A percentile compares a stretch with the other conserved stretches of the same genome.
Evolutionary conservation across 225 moss, liverwort and hornwort genomes (phyloP).

Genomic region (Polytrichum commune): DNA sequence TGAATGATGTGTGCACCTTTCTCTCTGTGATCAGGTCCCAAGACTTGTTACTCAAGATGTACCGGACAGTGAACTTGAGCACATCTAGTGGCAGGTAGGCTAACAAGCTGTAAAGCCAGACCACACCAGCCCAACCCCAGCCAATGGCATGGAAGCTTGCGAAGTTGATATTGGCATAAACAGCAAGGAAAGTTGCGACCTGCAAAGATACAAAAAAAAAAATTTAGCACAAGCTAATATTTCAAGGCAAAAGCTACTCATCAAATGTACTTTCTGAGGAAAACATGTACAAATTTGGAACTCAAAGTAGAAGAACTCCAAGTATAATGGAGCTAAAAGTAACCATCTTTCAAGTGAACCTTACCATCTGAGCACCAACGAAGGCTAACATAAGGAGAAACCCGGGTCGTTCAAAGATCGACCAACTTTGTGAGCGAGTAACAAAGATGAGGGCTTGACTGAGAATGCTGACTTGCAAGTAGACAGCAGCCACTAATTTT

Average conservation of each 20-base stretch:
- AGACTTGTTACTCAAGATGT: constrained; percentile 64
- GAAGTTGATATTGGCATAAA: constrained; percentile 54
- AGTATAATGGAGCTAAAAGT: too few relatives aligned
- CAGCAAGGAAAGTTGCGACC: constrained; percentile 61
- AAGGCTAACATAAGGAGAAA: constrained; percentile 46
- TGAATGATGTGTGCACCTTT: constrained; percentile 27
- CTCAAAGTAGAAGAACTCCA: too few relatives aligned
- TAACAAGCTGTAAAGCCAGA: constrained; percentile 52
- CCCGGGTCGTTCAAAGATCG: constrained; percentile 51
- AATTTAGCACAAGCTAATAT: too few relatives aligned
- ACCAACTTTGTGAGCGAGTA: constrained; percentile 45
- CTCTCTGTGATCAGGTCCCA: constrained; percentile 61
- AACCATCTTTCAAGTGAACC: background rate
- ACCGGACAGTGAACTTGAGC: constrained; percentile 54
- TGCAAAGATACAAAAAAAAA: constrained; percentile 22
- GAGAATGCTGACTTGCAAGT: constrained; percentile 59
- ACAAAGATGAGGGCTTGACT: constrained; percentile 69
- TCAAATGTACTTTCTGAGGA: too few relatives aligned
- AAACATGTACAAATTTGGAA: too few relatives aligned
- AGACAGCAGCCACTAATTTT: constrained; percentile 37
- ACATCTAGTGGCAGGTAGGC: constrained; percentile 54
- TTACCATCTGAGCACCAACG: constrained; percentile 42
- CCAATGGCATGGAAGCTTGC: constrained; percentile 55
- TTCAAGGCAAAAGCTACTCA: too few relatives aligned
- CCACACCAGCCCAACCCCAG: constrained; percentile 68